Evolutionary conservation across 2,329 filamentous ascomycete genomes (phyloP).

Genomic region (Aureobasidium lini): DNA sequence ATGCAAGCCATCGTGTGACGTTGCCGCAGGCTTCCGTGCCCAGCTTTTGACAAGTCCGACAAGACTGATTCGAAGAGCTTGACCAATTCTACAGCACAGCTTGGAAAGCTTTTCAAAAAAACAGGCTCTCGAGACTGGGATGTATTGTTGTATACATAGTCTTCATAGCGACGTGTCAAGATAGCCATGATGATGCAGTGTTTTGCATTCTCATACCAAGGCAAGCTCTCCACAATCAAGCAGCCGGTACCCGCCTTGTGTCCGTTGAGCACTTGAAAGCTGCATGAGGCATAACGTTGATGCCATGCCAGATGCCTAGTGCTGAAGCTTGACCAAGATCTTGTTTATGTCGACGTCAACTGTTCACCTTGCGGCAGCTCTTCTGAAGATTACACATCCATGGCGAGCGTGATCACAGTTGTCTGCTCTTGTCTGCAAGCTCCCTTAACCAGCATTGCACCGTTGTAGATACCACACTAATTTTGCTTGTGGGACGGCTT

Average conservation of each 20-base stretch:
- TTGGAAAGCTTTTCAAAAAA: not conserved
- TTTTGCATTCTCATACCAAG: not conserved
- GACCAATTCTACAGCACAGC: not conserved
- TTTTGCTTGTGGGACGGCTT: not conserved
- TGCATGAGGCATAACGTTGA: conserved; percentile 1
- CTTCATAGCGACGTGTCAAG: no score
- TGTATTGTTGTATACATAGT: no score
- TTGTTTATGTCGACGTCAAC: conserved; percentile 4
- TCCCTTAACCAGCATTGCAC: not conserved
- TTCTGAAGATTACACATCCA: not conserved
- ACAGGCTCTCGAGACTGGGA: no score
- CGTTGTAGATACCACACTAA: not conserved
- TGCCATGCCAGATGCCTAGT: not conserved
- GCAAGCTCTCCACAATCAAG: not conserved
- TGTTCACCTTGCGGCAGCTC: not conserved
- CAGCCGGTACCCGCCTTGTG: not conserved
- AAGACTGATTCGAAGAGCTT: not conserved
- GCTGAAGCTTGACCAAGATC: not conserved
- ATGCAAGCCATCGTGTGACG: not conserved
- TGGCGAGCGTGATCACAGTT: not conserved
- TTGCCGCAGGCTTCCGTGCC: not conserved
- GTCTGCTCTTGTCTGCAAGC: not conserved
- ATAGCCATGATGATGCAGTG: no score
- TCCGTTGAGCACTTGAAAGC: not conserved
- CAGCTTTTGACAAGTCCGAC: not conserved